A percentile compares a stretch with the other conserved stretches of the same genome.
Conservation (phyloP, 31 red algal genomes). For the Bonnemaisonia californica region DNA sequence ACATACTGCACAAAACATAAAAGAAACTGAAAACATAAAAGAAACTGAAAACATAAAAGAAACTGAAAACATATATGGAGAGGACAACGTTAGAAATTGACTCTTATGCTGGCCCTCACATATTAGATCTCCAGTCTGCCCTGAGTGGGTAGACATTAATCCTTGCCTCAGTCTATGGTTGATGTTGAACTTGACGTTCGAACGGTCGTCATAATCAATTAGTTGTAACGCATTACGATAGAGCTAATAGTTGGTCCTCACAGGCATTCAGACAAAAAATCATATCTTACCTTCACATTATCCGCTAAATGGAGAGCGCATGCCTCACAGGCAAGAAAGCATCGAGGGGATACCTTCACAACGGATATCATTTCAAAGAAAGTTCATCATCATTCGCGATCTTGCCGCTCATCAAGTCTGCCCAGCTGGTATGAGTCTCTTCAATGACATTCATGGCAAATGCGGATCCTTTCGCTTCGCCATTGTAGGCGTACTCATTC, state of each 20-base stretch:
- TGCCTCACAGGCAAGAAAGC: too few relatives aligned
- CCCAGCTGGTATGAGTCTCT: constrained; percentile 87
- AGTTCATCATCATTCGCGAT: constrained; percentile 81
- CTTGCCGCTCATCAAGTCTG: constrained; percentile 62
- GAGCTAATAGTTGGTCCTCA: constrained; percentile 42
- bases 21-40: too few relatives aligned
- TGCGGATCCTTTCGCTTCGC: constrained; percentile 61
- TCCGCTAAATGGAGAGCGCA: too few relatives aligned
- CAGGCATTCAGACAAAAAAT: too few relatives aligned
- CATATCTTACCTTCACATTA: too few relatives aligned
- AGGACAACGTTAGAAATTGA: neutral
- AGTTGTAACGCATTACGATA: constrained; percentile 19
- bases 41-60: too few relatives aligned
- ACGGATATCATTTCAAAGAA: constrained; percentile 33
- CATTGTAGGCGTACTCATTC: constrained; percentile 90
- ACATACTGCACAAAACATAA: too few relatives aligned
- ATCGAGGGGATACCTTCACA: too few relatives aligned
- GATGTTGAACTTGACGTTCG: constrained; percentile 13
- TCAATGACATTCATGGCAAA: constrained; percentile 74
- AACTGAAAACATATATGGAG: too few relatives aligned
- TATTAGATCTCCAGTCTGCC: too few relatives aligned
- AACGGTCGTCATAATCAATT: constrained; percentile 19
- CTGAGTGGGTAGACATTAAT: too few relatives aligned
- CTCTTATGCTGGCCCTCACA: too few relatives aligned
- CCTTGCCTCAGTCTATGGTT: constrained; percentile 46